Evolutionary conservation across 176 grass and related monocot genomes (phyloP).

Genomic region (Carex kokanica): DNA sequence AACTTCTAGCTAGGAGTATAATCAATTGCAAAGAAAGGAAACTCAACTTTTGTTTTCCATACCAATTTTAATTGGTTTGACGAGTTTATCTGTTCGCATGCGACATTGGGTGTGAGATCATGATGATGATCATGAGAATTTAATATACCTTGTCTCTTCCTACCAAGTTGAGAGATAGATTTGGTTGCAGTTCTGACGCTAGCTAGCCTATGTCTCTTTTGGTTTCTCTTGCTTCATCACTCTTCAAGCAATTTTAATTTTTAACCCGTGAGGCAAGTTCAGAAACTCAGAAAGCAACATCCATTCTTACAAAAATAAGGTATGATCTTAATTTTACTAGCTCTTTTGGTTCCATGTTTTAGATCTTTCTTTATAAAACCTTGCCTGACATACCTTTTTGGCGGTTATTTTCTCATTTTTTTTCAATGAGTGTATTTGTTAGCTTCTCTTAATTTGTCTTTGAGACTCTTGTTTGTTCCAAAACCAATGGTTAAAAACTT

Average conservation of each 20-base stretch:
- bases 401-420: no score
- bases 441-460: background rate
- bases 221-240: slow-evolving; percentile 20
- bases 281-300: background rate
- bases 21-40: background rate
- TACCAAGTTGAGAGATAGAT: slow-evolving; percentile 7
- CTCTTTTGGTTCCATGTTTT: background rate
- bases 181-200: slow-evolving; percentile 25
- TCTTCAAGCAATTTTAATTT: background rate
- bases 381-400: no score
- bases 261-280: background rate
- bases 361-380: background rate
- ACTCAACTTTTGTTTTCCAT: slow-evolving; percentile 13
- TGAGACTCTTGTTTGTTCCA: background rate
- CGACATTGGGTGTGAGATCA: slow-evolving; percentile 19
- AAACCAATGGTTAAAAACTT: background rate
- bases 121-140: slow-evolving; percentile 23
- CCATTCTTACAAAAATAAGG: slow-evolving; percentile 14
- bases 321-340: background rate
- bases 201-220: slow-evolving; percentile 11
- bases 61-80: no score
- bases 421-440: background rate
- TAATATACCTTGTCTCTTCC: slow-evolving; percentile 34
- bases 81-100: slow-evolving; percentile 21
- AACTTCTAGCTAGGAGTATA: background rate